phyloP scores from a whole-genome alignment of 2,329 filamentous ascomycete species.

The Rhynchosporium graminicola region DNA sequence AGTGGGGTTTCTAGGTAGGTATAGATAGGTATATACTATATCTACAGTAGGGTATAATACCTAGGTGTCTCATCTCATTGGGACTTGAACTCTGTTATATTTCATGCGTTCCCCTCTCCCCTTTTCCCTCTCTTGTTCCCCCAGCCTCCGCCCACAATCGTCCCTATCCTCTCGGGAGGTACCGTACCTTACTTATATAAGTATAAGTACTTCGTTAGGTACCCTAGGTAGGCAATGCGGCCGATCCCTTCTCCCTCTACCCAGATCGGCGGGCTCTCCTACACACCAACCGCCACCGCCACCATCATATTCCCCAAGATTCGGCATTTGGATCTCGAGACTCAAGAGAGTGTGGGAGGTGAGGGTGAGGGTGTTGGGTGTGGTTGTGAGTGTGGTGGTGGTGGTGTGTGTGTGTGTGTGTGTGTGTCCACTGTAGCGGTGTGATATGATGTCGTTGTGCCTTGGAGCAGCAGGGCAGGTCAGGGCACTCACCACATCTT shows the following conservation, averaged over 20 bases:
- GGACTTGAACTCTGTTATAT: background rate
- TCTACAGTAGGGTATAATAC: background rate
- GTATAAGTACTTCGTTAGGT: no score
- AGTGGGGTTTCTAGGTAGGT: background rate
- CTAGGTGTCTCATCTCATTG: background rate
- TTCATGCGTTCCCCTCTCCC: background rate
- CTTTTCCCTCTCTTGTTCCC: background rate
- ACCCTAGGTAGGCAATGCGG: no score
- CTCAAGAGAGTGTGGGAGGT: background rate
- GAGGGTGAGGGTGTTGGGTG: no score
- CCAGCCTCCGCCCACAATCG: background rate
- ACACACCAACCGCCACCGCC: background rate
- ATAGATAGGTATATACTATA: no score
- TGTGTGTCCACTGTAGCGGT: no score
- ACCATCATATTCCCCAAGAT: conserved; percentile 1
- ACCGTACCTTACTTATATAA: no score
- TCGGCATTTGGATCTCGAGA: background rate
- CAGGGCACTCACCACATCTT: no score
- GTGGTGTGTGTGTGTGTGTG: background rate
- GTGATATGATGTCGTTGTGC: conserved; percentile 5
- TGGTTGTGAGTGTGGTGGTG: no score
- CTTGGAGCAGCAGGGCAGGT: conserved; percentile 4
- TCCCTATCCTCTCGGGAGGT: background rate
- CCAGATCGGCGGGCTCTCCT: no score
- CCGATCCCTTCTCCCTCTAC: no score